Percentiles rank a stretch among this genome's conserved stretches.
These are phyloP conservation scores for Trypanosoma brucei DNA, from an alignment of 208 protist species.

Conservation along the genomic window DNA sequence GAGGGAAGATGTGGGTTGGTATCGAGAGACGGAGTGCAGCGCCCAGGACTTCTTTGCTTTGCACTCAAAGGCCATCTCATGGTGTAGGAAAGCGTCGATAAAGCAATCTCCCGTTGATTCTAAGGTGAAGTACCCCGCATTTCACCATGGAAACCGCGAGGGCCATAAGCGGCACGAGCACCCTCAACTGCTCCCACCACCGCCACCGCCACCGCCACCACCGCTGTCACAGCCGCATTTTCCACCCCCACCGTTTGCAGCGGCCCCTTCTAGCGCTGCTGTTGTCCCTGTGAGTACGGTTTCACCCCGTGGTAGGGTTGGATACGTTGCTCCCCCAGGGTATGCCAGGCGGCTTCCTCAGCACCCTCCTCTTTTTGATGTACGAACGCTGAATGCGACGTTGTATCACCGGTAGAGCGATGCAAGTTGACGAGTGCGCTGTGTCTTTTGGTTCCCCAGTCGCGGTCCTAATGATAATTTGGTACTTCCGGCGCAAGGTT, in stretches of 20 bases:
- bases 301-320: not conserved
- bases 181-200: no score
- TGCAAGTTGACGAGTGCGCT: no score
- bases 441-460: no score
- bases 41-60: slow-evolving; percentile 5
- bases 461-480: no score
- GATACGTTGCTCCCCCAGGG: not conserved
- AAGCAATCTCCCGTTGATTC: not conserved
- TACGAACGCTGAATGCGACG: no score
- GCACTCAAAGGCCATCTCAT: slow-evolving; percentile 5
- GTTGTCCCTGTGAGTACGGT: not conserved
- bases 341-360: not conserved
- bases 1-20: slow-evolving; percentile 3
- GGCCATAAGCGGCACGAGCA: not conserved
- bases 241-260: not conserved
- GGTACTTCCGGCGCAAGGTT: no score
- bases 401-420: no score
- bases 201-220: not conserved
- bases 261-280: not conserved
- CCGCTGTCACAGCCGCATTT: not conserved
- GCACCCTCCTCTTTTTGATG: no score
- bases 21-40: slow-evolving; percentile 1
- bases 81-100: not conserved
- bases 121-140: no score
- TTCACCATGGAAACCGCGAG: not conserved